phyloP scores from a whole-genome alignment of 2,329 filamentous ascomycete genomes.

The Trichoderma breve region DNA sequence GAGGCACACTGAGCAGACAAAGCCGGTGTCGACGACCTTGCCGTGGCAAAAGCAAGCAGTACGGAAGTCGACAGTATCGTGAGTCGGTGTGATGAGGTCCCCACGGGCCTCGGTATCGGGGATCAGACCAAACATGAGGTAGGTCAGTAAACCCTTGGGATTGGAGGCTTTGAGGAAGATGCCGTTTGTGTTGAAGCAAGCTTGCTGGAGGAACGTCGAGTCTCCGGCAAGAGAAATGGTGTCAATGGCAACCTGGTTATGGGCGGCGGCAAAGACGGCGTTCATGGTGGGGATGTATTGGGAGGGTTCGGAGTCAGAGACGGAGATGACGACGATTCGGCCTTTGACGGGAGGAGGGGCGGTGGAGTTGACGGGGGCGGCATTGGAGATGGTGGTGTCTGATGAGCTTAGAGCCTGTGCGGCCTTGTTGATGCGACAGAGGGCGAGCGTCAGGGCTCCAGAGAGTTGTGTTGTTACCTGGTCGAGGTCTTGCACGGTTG shows the following conservation, averaged over 20 bases:
- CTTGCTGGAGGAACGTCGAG: conserved; percentile 92
- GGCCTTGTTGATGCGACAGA: conserved; percentile 86
- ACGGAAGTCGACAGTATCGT: conserved; percentile 88
- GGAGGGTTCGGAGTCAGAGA: conserved; percentile 78
- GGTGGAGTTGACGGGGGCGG: conserved; percentile 26
- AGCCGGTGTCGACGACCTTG: conserved; percentile 85
- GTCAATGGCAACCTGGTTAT: conserved; percentile 85
- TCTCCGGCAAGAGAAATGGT: conserved; percentile 82
- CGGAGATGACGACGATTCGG: conserved; percentile 85
- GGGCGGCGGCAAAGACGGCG: conserved; percentile 90
- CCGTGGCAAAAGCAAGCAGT: conserved; percentile 98
- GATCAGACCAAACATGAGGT: conserved; percentile 91
- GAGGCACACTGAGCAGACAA: conserved; percentile 93
- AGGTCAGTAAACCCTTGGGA: conserved; percentile 77
- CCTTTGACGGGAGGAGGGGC: conserved; percentile 36
- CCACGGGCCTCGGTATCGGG: conserved; percentile 57
- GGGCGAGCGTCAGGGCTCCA: conserved; percentile 83
- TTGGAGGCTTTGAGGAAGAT: conserved; percentile 53
- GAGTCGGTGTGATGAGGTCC: conserved; percentile 73
- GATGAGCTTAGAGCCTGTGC: conserved; percentile 61
- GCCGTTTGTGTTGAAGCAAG: conserved; percentile 61
- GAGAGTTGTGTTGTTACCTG: conserved; percentile 83
- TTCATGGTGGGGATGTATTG: conserved; percentile 99
- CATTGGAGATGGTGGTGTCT: conserved; percentile 26
- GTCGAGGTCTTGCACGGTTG: conserved; percentile 62